phyloP scores from a whole-genome alignment of 2,329 filamentous ascomycete genomes.

The Nothophoma quercina region DNA sequence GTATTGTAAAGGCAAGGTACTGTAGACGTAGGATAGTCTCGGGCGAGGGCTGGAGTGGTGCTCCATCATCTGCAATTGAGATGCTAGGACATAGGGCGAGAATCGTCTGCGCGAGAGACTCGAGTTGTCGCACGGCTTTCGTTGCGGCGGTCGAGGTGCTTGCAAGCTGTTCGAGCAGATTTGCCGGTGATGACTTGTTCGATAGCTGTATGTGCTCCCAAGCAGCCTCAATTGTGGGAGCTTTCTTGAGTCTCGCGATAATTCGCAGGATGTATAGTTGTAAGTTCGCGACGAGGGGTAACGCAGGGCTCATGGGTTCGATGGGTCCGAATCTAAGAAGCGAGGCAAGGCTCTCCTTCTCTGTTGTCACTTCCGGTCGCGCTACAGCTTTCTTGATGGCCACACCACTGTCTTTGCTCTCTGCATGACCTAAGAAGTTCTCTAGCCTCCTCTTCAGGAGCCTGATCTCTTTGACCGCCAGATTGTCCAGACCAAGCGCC shows the following conservation, averaged over 20 bases:
- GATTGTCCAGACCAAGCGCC: constrained; percentile 68
- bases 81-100: constrained; percentile 72
- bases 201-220: constrained; percentile 63
- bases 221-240: constrained; percentile 65
- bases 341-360: constrained; percentile 62
- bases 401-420: constrained; percentile 3
- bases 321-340: constrained; percentile 68
- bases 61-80: constrained; percentile 70
- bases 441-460: constrained; percentile 71
- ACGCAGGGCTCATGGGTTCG: constrained; percentile 37
- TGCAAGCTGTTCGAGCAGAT: constrained; percentile 61
- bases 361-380: constrained; percentile 42
- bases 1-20: constrained; percentile 66
- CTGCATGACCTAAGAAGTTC: constrained; percentile 26
- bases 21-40: constrained; percentile 69
- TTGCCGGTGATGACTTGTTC: constrained; percentile 64
- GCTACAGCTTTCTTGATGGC: constrained; percentile 23
- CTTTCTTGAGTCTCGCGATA: constrained; percentile 66
- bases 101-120: constrained; percentile 69
- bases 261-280: constrained; percentile 72
- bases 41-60: constrained; percentile 64
- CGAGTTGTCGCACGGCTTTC: constrained; percentile 71
- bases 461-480: constrained; percentile 73
- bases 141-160: constrained; percentile 56
- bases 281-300: constrained; percentile 67